These are phyloP conservation scores for Stereum hirsutum DNA, from an alignment of 1,284 basidiomycete genomes.

Conservation along the genomic window DNA sequence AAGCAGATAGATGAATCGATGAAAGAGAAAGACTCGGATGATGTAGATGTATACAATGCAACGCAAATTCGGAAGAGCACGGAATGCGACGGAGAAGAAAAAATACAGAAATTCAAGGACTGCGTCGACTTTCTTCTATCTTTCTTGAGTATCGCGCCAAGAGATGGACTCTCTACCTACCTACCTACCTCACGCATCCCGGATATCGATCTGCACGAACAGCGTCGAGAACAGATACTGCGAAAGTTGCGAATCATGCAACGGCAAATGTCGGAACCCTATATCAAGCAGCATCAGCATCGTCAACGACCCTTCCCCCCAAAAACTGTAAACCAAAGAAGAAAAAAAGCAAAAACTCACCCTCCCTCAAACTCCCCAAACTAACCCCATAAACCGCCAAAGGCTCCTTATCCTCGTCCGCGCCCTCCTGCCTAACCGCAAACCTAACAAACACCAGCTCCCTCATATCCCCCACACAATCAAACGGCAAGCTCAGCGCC, in stretches of 20 bases:
- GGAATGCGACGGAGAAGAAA: no score
- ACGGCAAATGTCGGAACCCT: slow-evolving; percentile 84
- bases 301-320: neutral
- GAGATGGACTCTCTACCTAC: no score
- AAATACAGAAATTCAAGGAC: no score
- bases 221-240: slow-evolving; percentile 86
- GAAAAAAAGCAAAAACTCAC: slow-evolving; percentile 31
- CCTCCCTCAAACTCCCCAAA: slow-evolving; percentile 59
- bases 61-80: no score
- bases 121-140: no score
- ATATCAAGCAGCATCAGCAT: slow-evolving; percentile 7
- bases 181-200: slow-evolving; percentile 23
- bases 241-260: slow-evolving; percentile 76
- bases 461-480: slow-evolving; percentile 66
- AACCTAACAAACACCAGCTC: slow-evolving; percentile 82
- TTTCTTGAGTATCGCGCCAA: no score
- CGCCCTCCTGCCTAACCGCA: slow-evolving; percentile 59
- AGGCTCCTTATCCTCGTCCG: slow-evolving; percentile 53
- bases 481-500: slow-evolving; percentile 59
- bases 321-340: neutral
- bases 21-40: no score
- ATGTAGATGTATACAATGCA: no score
- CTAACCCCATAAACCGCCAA: slow-evolving; percentile 66
- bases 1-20: no score
- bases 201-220: slow-evolving; percentile 58